Conservation (phyloP, 169 alveolate species). For the Hepatocystis sp. region DNA sequence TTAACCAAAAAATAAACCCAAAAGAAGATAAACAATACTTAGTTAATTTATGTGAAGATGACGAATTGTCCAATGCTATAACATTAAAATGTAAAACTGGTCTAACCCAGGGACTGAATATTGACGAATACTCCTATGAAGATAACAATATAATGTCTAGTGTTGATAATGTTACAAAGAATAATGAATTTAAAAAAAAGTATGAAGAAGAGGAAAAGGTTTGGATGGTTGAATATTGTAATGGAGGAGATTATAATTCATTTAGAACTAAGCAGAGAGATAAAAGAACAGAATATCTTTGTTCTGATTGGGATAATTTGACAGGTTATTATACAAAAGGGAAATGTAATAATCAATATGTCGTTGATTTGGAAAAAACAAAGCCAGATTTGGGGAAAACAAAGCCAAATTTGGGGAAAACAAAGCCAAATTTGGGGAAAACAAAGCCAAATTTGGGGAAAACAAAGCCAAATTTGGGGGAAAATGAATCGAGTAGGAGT, state of each 20-base stretch:
- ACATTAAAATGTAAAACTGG: conserved; percentile 38
- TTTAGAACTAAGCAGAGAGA: conserved; percentile 50
- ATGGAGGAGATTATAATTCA: conserved; percentile 73
- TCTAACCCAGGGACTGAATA: conserved; percentile 8
- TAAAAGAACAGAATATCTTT: conserved; percentile 25
- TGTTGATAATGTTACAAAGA: too few species aligned
- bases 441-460: neutral
- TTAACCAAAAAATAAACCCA: too few species aligned
- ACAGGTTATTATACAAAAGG: neutral
- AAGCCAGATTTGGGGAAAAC: neutral
- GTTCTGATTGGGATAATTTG: too few species aligned
- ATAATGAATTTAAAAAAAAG: too few species aligned
- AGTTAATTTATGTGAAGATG: conserved; percentile 56
- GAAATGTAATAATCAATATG: neutral
- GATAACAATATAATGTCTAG: too few species aligned
- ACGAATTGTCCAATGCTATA: conserved; percentile 63
- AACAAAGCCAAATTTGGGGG: neutral
- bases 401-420: neutral
- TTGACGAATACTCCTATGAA: too few species aligned
- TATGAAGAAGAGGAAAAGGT: conserved; percentile 57
- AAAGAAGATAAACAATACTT: neutral
- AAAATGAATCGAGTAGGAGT: neutral
- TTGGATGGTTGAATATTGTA: conserved; percentile 66
- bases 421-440: neutral
- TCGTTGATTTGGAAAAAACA: neutral